Base-by-base conservation (phyloP, 768 basidiomycete genomes). In the Mycena capillaripes region DNA sequence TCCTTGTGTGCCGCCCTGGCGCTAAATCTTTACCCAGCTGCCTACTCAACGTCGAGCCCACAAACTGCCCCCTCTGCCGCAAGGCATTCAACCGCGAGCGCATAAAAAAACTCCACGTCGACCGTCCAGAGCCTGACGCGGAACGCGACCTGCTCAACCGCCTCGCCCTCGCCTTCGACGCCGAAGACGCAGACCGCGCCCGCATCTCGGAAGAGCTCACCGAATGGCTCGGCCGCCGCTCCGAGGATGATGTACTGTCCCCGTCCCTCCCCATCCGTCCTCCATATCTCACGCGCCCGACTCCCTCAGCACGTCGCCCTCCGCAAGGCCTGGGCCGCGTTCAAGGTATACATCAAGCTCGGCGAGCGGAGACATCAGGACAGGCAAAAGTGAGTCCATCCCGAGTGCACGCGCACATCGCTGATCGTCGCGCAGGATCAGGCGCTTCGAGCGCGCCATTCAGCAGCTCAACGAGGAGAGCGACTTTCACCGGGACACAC, bases 81-180 rank as follows among this genome's bases (percentile, higher is more conserved):
- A 91, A 90, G 77, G 58, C 84, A 0, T 93, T 90, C 82, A 78
- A 82, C 48, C 84, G 84, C n/a, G 87, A 88, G 50, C 86, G 88
- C 67, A 81, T 90, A 77, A 92, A 91, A 82, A 91, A 88, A 77
- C 82, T 93, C n/a, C 90, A 92, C 79, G 88, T 93, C 75, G 91
- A 90, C 74, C 84, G 83, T 60, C 81, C 83, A 60, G 84, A 82
- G 16, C 75, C 79, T 55, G 79, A 84, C 42, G 82, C 83, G 44
- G 85, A 84, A 56, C 60, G 79, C 25, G 82, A 84, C 61, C 78
- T 86, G 44, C 59, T 88, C 46, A 80, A 84, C 70, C 79, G 81
- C 64, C 75, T 87, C 11, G 79, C 80, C 1, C 50, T 84, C 32
- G 77, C 82, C 40, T 88, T 86, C 82, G 85, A 87, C 57, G 79